Evolutionary conservation across 352 stramenopile species (phyloP), one percentile per base, ranked within the genome.

Genomic region (Pythium dissotocum): DNA sequence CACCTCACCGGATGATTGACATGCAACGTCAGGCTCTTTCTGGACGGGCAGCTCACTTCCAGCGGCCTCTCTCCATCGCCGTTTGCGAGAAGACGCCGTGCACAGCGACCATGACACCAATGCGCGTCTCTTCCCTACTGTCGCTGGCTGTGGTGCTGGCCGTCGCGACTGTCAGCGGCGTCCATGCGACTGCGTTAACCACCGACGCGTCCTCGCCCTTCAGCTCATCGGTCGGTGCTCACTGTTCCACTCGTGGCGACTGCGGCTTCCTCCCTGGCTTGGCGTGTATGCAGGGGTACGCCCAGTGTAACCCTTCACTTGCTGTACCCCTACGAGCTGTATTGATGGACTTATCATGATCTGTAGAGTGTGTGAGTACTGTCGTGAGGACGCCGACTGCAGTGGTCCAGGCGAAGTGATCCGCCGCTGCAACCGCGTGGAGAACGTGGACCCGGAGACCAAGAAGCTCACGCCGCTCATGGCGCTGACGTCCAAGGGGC

Each of bases 231-330:
- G 44, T 88, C 36, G 82, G 84, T 1, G 18, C 88, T 2, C 38
- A 67, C 13, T 95, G 87, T 73, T 64, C 72, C 1, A 58, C 67
- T 28, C 78, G 77, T 30, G 66, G 63, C 5, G 85, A 95, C 70
- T 95, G 87, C 57, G 87, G 87, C 70, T 91, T 89, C 57, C 64
- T 95, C 10, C 87, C 85, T 6, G 82, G 83, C 2, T 73, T 94
- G 26, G 83, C 85, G 18, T 95, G 87, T 56, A 70, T 92, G 38
- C 63, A 83, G 18, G 66, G 78, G 85, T 94, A 64, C 33, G 63
- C 69, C 14, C 18, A 28, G 21, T 24, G 21, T 24, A 24, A 24
- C 21, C 21, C 21, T 24, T 24, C 21, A 24, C 21, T 24, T 24
- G 21, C 21, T 24, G 21, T 24, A 24, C 21, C 21, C 21, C 21